Evolutionary conservation across 257 asterid genomes (phyloP), one percentile per base, ranked within the genome.

Genomic region (Jacaranda mimosifolia): DNA sequence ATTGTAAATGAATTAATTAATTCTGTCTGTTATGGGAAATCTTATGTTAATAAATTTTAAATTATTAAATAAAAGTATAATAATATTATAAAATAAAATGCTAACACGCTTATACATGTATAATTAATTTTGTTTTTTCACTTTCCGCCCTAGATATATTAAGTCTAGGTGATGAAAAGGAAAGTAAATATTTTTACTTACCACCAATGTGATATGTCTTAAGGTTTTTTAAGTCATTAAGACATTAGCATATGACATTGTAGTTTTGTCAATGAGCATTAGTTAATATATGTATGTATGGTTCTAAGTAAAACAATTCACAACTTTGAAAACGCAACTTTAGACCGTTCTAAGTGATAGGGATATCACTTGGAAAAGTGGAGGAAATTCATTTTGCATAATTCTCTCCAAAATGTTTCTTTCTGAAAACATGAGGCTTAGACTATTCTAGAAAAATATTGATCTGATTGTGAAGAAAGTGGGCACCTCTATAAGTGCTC

Each of bases 191-290:
- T 5, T 7, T 4, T 26, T 36, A 62, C 84, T 73, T 39, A 80
- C 80, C 65, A 51, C 57, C 62, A 80, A 80, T 73, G 43, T 75
- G 80, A 43, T 63, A 70, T 68, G 84, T 80, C 84, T 65, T 71
- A 40, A 69, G 10, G 32, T 51, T 68, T 46, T 73, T 39, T 4
- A 59, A 19, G 62, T 74, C 62, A 40, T 51, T 9, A 60, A 62
- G 77, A 80, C 84, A 80, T 13, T 12, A 26, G 74, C 67, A 52
- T 8, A 68, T 80, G 84, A 43, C 35, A 6, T 59, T 80, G 80
- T 74, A 68, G 40, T 53, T 40, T 60, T 74, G 63, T 69, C 74
- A 40, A 68, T 62, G 8, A 5, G 2, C 76, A 67, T 73, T 73
- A 36, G 73, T 26, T 66, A 48, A 13, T 51, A 51, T 49, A 32